Base-by-base conservation (phyloP, 2,329 filamentous ascomycete species). In the Zasmidium angulare region DNA sequence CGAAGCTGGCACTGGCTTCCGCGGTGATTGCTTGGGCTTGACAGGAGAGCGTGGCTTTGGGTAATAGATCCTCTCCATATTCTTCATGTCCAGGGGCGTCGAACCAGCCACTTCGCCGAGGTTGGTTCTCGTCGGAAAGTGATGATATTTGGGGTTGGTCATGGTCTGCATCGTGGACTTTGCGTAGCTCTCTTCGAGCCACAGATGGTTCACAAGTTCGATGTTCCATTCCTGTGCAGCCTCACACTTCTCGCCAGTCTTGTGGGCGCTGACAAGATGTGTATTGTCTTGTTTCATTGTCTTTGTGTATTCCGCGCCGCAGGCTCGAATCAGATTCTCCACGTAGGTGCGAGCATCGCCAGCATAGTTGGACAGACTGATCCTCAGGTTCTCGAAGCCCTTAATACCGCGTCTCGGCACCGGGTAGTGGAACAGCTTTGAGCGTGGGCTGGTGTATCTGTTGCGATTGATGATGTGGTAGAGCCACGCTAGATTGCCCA, bases 161-260 rank as follows among this genome's bases (percentile, higher is more conserved):
- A 93, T 78, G 0, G 85, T 84, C 72, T 91, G 89, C 59, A 89
- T 79, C 70, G 89, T 84, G 78, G 92, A 96, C 72, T 89, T 91
- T 1, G 93, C 91, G 71, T 98, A 99, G 75, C 92, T 96, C 71
- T 99, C 95, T 75, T 99, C 95, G 49, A 99, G 83, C 95, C 95
- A 99, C 0, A 99, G 82, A 72, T 99, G 95, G 73, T 98, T 99
- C 68, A 96, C 81, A 68, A 96, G 89, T 58, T 91, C 80, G 56
- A 98, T 88, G 55, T 89, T 89, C 95, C 95, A 99, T 76, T 98
- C 95, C 62, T 86, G 85, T 0, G 95, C 95, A 1, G 95, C 95
- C 40, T 89, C 87, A 73, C 90, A 97, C 76, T 99, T 99, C 72
- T 98, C 95, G 70, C 93, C 96, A 58, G 86, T 86, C 59, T 88